Evolutionary conservation across 805 yeast genomes (phyloP).

Genomic region (Soucietia sequanensis): DNA sequence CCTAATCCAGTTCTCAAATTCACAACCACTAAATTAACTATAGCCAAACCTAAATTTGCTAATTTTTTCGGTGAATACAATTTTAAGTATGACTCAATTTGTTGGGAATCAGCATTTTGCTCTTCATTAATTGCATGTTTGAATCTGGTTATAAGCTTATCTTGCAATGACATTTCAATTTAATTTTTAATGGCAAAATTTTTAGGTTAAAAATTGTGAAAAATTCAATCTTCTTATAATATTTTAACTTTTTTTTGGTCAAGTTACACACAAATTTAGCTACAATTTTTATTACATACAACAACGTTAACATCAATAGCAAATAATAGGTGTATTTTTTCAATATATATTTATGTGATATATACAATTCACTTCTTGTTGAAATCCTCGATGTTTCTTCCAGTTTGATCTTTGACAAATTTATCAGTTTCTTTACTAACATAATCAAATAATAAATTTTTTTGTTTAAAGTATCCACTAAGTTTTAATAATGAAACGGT

Average conservation of each 20-base stretch:
- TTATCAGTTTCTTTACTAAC: constrained; percentile 30
- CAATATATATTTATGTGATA: too few relatives aligned
- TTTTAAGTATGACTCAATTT: constrained; percentile 31
- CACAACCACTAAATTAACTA: constrained; percentile 60
- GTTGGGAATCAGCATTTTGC: constrained; percentile 33
- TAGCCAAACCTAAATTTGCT: constrained; percentile 73
- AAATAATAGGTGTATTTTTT: too few relatives aligned
- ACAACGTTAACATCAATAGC: too few relatives aligned
- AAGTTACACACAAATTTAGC: too few relatives aligned
- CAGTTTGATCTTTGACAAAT: constrained; percentile 28
- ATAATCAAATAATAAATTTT: constrained; percentile 34
- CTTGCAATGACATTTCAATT: too few relatives aligned
- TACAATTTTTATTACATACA: too few relatives aligned
- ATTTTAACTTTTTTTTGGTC: too few relatives aligned
- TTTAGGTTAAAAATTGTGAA: too few relatives aligned
- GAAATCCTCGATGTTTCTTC: constrained; percentile 25
- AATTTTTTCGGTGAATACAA: constrained; percentile 57
- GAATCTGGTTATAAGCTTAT: constrained; percentile 8
- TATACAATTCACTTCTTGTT: constrained; percentile 11
- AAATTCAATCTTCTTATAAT: too few relatives aligned
- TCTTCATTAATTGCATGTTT: constrained; percentile 36
- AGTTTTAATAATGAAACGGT: constrained; percentile 44
- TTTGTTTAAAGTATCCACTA: constrained; percentile 53
- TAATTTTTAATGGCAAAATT: too few relatives aligned
- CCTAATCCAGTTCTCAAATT: constrained; percentile 74